Percentiles rank a stretch among this genome's conserved stretches.
These are phyloP conservation scores for Diophrys appendiculata DNA, from an alignment of 73 alveolate genomes.

Conservation along the genomic window DNA sequence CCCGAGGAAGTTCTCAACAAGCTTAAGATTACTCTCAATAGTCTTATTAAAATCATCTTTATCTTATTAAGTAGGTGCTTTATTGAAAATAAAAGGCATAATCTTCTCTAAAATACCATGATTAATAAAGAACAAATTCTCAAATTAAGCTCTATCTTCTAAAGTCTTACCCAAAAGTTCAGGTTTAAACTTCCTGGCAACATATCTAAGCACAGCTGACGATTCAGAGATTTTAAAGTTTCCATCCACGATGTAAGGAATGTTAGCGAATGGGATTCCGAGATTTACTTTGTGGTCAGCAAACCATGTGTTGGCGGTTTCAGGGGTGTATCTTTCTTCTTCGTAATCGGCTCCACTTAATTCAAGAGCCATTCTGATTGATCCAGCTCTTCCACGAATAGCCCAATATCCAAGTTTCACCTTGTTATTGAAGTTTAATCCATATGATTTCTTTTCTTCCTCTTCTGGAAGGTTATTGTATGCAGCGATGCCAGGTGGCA, in stretches of 20 bases:
- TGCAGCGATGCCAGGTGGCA: neutral
- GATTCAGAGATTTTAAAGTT: slow-evolving; percentile 23
- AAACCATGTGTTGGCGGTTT: neutral
- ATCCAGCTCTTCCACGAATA: neutral
- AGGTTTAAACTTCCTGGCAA: slow-evolving; percentile 11
- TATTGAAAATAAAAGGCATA: neutral
- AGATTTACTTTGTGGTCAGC: neutral
- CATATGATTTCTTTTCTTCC: neutral
- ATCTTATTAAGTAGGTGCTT: neutral
- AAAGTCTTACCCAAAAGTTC: slow-evolving; percentile 28
- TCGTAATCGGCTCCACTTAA: neutral
- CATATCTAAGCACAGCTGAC: slow-evolving; percentile 6
- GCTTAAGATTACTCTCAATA: neutral
- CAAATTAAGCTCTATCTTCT: slow-evolving; percentile 16
- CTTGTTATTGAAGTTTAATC: slow-evolving; percentile 3
- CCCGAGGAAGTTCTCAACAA: slow-evolving; percentile 20
- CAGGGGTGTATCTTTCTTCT: neutral
- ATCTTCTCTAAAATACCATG: neutral
- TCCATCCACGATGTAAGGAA: slow-evolving; percentile 32
- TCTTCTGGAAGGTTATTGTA: neutral
- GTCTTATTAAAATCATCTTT: slow-evolving; percentile 1
- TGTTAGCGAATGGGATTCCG: slow-evolving; percentile 13
- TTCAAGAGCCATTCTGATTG: slow-evolving; percentile 1
- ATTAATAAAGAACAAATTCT: neutral
- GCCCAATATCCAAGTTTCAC: slow-evolving; percentile 10